Base-by-base conservation (phyloP, 2,329 filamentous ascomycete species). In the Aspergillus amoenus region DNA sequence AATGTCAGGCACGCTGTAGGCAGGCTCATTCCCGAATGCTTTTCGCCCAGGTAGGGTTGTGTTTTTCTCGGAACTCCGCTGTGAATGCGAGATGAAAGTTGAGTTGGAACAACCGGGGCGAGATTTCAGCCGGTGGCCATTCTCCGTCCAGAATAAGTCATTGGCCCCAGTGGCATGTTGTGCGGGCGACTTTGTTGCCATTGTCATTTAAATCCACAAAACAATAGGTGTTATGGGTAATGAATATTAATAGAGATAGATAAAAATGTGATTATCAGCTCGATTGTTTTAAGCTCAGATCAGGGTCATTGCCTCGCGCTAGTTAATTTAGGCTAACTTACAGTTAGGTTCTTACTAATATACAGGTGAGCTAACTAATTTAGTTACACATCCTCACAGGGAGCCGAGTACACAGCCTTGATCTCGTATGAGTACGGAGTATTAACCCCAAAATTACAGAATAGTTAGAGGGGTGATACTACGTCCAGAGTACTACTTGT, bases 1-100 rank as follows among this genome's bases (percentile, higher is more conserved):
- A 48, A 76, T 55, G 15, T 60, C 61, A 49, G 32, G 30, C 39
- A 59, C 22, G n/a, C 41, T 58, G 17, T 44, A 22, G 13, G 51
- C 22, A 27, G n/a, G 15, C 30, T 9, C 27, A 37, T 56, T 41
- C 41, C 34, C 30, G 17, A 27, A 22, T 24, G 7, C 39, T 15
- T 45, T 44, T 39, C 7, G 34, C 21, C 13, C 18, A 12, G 41
- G 24, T n/a, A 49, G 51, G 37, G 37, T 24, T 39, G n/a, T 32
- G 4, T 43, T 37, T 11, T 34, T 17, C 27, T 30, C 27, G 27
- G 27, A 30, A 9, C 27, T 30, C 27, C 27, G 27, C 9, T 21
- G 21, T 42, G 32, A 32, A 34, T 21, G 42, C 17, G 18, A 40
- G 18, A 40, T 11, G 8, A 18, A 17, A 30, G 7, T 41, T n/a